Evolutionary conservation across 176 grass and related monocot species (phyloP), one percentile per base, ranked within the genome.

Genomic region (Coix lacrymajobi): DNA sequence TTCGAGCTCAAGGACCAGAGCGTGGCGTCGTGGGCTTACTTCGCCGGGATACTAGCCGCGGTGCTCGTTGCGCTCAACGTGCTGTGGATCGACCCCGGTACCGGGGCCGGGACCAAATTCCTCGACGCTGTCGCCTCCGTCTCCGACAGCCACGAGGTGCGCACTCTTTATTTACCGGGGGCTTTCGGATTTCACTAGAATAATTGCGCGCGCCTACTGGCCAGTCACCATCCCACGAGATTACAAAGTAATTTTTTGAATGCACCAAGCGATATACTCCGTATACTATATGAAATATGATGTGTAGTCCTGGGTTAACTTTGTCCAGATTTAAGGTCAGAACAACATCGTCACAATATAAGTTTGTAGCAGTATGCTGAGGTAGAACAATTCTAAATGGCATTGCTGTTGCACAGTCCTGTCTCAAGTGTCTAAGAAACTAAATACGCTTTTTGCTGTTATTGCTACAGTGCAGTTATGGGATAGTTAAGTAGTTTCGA

Each of bases 121-220:
- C 41, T 99, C 29, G 90, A 93, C 77, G 85, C 93, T 15, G 84
- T 99, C 78, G 92, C 85, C 39, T 78, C 82, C 38, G 24, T 99
- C 71, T 96, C 89, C 13, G 88, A 90, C 66, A 91, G 87, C 79
- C 93, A 88, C 75, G 93, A 99, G 93, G 96, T 99, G 48, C 85
- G 79, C 30, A 37, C n/a, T 56, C 11, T 60, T 66, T 32, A 13
- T 10, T 64, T 24, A 25, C 60, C n/a, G n/a, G 38, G 11, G 1
- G 48, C 9, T 73, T 60, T 24, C 37, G 30, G 57, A 60, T 45
- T 74, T 60, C 56, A 26, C n/a, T 12, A 60, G 56, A 60, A 12
- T 12, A 60, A 60, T 12, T 60, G 24, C n/a, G 10, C n/a, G n/a
- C 10, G 54, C 8, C 56, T 11, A 26, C 9, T 60, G n/a, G 56